phyloP scores from a whole-genome alignment of 805 yeast genomes.

The Lachancea fermentati region DNA sequence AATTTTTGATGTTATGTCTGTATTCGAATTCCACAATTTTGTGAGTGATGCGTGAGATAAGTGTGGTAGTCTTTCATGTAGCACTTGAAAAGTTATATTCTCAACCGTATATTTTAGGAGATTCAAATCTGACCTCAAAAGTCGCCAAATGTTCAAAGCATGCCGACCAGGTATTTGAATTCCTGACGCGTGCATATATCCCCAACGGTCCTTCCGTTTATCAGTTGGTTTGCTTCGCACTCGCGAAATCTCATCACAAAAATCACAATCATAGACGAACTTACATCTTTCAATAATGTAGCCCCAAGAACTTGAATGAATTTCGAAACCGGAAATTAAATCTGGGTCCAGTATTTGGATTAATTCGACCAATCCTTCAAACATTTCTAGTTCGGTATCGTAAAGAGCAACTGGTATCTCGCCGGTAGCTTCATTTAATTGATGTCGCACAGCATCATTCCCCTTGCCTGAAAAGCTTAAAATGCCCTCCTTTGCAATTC shows the following conservation, averaged over 20 bases:
- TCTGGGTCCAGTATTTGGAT: conserved; percentile 78
- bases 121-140: conserved; percentile 55
- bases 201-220: conserved; percentile 69
- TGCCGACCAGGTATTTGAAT: conserved; percentile 75
- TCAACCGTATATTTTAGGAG: conserved; percentile 70
- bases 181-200: conserved; percentile 69
- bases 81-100: conserved; percentile 60
- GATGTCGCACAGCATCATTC: conserved; percentile 4
- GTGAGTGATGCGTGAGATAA: conserved; percentile 47
- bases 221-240: conserved; percentile 44
- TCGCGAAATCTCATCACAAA: conserved; percentile 58
- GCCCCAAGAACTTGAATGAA: conserved; percentile 84
- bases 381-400: conserved; percentile 52
- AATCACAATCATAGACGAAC: conserved; percentile 41
- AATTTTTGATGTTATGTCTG: conserved; percentile 31
- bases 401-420: conserved; percentile 37
- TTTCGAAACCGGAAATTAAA: conserved; percentile 78
- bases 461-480: conserved; percentile 21
- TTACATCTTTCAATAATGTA: conserved; percentile 65
- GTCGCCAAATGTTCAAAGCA: conserved; percentile 79
- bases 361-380: conserved; percentile 48
- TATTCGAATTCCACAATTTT: conserved; percentile 35
- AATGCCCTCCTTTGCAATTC: conserved; percentile 36
- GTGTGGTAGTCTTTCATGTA: conserved; percentile 65
- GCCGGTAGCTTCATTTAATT: conserved; percentile 14